Evolutionary conservation across 2,329 filamentous ascomycete species (phyloP), one percentile per base, ranked within the genome.

Genomic region (Fusarium clavum): DNA sequence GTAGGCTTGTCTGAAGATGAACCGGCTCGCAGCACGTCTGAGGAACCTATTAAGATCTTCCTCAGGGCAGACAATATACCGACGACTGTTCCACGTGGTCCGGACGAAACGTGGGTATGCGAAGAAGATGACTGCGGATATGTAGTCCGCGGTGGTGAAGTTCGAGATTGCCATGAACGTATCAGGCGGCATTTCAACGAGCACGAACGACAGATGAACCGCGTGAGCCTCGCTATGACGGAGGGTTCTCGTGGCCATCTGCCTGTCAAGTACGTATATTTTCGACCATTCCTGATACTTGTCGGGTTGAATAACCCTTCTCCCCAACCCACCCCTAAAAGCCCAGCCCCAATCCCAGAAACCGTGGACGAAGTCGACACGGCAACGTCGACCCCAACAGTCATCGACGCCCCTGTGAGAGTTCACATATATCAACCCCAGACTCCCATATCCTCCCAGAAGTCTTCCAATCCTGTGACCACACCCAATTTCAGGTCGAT

Each of bases 31-130:
- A 64, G 61, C 9, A 44, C 46, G 8, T 59, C 69, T 13, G 52
- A 77, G 20, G 69, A 77, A 38, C 78, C 78, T 4, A 76, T 83
- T 49, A 81, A 79, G 48, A 75, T 88, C 18, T 81, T 86, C 14
- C 79, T 88, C 12, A 81, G 82, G 27, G 81, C 85, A 8, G 85
- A 88, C 57, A 83, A 79, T 49, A 72, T 87, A 13, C 86, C 86
- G 1, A 83, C 84, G 6, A 79, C 81, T 10, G 79, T 77, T 5
- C 83, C 87, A 1, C 81, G 83, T 34, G 89, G 87, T 0, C 86
- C 88, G 0, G 84, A 88, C 62, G 86, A 90, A 56, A 88, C 88
- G 0, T 94, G 91, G 91, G 82, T 81, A 2, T 94, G 91, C 73
- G 85, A 86, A 7, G 84, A 91, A 65, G 86, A 88, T 13, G 89